Evolutionary conservation across 202 grass and related monocot species (phyloP), one percentile per base, ranked within the genome.

Genomic region (Hordeum pubiflorum): DNA sequence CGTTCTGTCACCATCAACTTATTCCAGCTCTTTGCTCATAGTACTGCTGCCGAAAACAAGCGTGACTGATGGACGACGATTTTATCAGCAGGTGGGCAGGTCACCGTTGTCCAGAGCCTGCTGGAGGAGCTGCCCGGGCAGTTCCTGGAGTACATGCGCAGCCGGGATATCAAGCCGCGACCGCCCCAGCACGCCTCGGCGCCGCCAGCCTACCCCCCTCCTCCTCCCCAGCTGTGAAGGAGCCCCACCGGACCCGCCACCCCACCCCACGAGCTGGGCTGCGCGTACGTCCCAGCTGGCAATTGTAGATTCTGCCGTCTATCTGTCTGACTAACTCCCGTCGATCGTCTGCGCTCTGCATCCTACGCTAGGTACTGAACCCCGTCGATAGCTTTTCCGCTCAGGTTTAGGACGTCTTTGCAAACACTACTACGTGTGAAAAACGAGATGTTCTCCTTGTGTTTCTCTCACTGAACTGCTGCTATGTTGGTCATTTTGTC

Each of bases 61-160:
- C 17, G 6, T 52, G 15, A 50, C 46, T 2, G 5, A 50, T 50
- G 0, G 1, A 2, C 46, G 15, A 6, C 15, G 17, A 14, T 72
- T 58, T 44, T 63, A 55, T 56, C 14, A 20, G 64, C 88, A 96
- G 96, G 87, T 69, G 84, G 84, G 17, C 78, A 80, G 50, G 77
- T 96, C 34, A 93, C 90, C 17, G 84, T 96, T 21, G 96, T 87
- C 72, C 96, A 95, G 60, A 90, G 92, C 34, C 86, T 99, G 58
- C 88, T 99, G 9, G 90, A 99, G 80, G 96, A 99, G 69, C 87
- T 99, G 6, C 96, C 96, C 1, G 89, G 83, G 15, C 96, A 99
- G 82, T 95, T 93, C 83, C 79, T 95, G 79, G 75, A 86, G 5
- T 98, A 95, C 87, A 88, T 99, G 85, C 87, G 87, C 50, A 73